Percentiles rank a stretch among this genome's conserved stretches.
phyloP scores from a whole-genome alignment of 1,139 yeast species.

The Zygotorulaspora mrakii region DNA sequence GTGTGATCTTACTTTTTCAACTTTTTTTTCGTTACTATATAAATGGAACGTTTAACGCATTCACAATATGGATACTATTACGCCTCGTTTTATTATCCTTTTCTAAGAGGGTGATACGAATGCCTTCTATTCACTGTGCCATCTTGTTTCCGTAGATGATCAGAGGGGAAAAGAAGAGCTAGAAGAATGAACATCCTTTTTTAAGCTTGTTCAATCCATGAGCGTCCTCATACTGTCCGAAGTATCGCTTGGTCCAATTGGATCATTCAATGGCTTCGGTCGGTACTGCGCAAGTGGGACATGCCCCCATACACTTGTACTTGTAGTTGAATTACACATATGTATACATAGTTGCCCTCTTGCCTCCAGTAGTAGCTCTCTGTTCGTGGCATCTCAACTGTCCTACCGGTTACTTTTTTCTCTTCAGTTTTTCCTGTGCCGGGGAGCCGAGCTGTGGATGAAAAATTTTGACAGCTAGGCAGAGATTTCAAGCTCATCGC shows the following conservation, averaged over 20 bases:
- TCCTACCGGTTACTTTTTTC: conserved; percentile 1
- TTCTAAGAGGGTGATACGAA: conserved; percentile 34
- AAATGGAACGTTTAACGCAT: background rate
- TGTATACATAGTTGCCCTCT: too few relatives aligned
- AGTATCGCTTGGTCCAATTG: conserved; percentile 14
- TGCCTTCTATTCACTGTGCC: conserved; percentile 40
- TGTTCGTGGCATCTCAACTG: too few relatives aligned
- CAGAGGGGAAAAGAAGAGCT: conserved; percentile 39
- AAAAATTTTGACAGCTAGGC: conserved; percentile 22
- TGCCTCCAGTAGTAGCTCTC: too few relatives aligned
- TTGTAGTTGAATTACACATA: too few relatives aligned
- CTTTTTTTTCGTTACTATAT: background rate
- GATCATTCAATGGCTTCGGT: conserved; percentile 26
- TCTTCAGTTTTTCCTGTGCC: background rate
- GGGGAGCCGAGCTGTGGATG: conserved; percentile 5
- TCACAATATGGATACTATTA: too few relatives aligned
- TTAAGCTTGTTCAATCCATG: conserved; percentile 18
- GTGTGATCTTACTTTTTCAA: background rate
- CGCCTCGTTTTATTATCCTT: background rate
- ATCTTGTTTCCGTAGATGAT: conserved; percentile 34
- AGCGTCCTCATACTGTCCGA: conserved; percentile 39
- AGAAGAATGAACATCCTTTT: conserved; percentile 22
- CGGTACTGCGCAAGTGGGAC: conserved; percentile 38
- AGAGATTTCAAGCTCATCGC: conserved; percentile 20
- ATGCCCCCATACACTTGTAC: conserved; percentile 10